Conservation (phyloP, 306 rosid genomes). For the Arachis hypogaea region DNA sequence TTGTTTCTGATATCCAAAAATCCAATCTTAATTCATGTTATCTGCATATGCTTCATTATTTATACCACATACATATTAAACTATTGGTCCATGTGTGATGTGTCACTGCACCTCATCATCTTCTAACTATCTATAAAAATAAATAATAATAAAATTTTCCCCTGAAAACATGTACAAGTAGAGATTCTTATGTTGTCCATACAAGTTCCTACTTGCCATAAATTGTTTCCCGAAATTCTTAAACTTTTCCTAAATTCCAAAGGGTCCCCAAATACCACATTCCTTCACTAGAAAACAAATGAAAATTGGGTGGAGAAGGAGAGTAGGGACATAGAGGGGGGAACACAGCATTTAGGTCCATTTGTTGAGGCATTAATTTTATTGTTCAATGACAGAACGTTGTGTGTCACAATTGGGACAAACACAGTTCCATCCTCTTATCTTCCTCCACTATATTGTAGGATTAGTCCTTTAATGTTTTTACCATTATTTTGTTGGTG, state of each 20-base stretch:
- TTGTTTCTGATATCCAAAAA: slow-evolving; percentile 13
- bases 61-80: neutral
- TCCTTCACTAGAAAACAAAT: slow-evolving; percentile 36
- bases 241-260: slow-evolving; percentile 37
- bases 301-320: slow-evolving; percentile 46
- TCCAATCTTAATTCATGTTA: slow-evolving; percentile 22
- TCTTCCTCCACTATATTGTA: slow-evolving; percentile 11
- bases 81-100: slow-evolving; percentile 31
- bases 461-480: slow-evolving; percentile 32
- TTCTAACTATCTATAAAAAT: too few species aligned
- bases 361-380: neutral
- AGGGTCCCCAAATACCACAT: slow-evolving; percentile 24
- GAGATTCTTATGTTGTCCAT: slow-evolving; percentile 16
- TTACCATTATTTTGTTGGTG: slow-evolving; percentile 45
- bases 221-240: slow-evolving; percentile 8
- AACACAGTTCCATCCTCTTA: slow-evolving; percentile 41
- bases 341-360: slow-evolving; percentile 38
- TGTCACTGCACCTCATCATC: neutral
- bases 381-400: too few species aligned
- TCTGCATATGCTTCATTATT: neutral
- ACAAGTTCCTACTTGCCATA: slow-evolving; percentile 38
- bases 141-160: too few species aligned
- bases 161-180: neutral
- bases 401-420: slow-evolving; percentile 4
- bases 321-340: slow-evolving; percentile 5